These are phyloP conservation scores for Alisma plantagoaquatica DNA, from an alignment of 106 monocot genomes.

Conservation along the genomic window DNA sequence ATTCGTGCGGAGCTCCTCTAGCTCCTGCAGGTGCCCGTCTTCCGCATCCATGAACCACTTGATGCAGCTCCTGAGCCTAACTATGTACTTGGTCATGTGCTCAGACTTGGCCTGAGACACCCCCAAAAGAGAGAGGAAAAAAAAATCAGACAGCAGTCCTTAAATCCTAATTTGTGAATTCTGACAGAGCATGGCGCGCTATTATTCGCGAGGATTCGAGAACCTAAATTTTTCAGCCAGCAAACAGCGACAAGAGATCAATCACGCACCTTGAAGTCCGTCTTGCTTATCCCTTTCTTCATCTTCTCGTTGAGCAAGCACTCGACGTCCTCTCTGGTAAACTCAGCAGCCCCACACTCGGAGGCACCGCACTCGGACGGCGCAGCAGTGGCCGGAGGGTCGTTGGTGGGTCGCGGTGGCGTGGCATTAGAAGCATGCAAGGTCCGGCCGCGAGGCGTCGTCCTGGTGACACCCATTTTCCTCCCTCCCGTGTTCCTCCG, in stretches of 20 bases:
- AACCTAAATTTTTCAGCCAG: too few species aligned
- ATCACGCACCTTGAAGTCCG: constrained; percentile 33
- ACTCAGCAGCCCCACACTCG: constrained; percentile 6
- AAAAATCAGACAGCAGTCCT: background rate
- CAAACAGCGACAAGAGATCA: background rate
- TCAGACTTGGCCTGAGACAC: constrained; percentile 51
- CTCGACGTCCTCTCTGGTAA: constrained; percentile 63
- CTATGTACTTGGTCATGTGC: constrained; percentile 72
- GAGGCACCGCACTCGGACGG: constrained; percentile 10
- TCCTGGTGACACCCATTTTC: constrained; percentile 37
- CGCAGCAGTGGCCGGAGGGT: background rate
- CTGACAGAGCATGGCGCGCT: background rate
- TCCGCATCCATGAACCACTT: constrained; percentile 55
- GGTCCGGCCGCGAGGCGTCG: too few species aligned
- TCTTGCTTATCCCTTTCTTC: constrained; percentile 50
- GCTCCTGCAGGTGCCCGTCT: constrained; percentile 43
- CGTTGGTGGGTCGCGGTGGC: too few species aligned
- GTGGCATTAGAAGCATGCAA: too few species aligned
- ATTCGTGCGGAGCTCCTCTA: constrained; percentile 27
- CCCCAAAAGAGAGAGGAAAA: too few species aligned
- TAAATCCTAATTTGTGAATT: background rate
- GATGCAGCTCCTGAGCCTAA: constrained; percentile 62
- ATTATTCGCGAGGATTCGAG: too few species aligned
- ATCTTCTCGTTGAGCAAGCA: constrained; percentile 54
- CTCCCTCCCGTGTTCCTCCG: constrained; percentile 30